These are phyloP conservation scores for Candida tallmaniae DNA, from an alignment of 805 yeast genomes.

Conservation along the genomic window DNA sequence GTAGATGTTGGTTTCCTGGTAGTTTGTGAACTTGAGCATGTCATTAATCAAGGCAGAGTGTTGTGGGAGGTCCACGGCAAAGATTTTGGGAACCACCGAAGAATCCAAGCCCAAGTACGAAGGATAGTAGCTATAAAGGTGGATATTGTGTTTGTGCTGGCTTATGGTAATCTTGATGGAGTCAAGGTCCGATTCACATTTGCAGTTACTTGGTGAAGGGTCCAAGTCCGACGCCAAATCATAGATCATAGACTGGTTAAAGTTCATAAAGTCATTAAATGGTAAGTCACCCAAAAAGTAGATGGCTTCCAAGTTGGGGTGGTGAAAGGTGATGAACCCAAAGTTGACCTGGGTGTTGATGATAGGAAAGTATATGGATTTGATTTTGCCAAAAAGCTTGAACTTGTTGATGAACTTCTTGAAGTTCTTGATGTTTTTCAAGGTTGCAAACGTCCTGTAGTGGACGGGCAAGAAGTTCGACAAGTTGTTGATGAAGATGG, in stretches of 20 bases:
- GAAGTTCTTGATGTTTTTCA: constrained; percentile 19
- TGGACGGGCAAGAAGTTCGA: constrained; percentile 49
- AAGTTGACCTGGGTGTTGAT: constrained; percentile 29
- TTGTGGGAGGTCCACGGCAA: constrained; percentile 1
- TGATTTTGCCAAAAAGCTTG: constrained; percentile 37
- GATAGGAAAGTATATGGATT: constrained; percentile 50
- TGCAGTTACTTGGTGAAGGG: constrained; percentile 13
- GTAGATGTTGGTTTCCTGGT: constrained; percentile 70
- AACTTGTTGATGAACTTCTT: constrained; percentile 41
- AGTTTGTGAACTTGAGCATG: constrained; percentile 24
- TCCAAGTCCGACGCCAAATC: constrained; percentile 4
- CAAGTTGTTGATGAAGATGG: constrained; percentile 39
- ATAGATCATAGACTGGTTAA: constrained; percentile 9
- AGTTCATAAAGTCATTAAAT: constrained; percentile 42
- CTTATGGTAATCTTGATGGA: constrained; percentile 24
- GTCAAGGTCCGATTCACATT: neutral
- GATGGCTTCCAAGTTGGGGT: constrained; percentile 47
- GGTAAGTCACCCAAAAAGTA: constrained; percentile 43
- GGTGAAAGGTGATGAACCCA: constrained; percentile 52
- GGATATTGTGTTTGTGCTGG: constrained; percentile 35
- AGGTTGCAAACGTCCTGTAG: constrained; percentile 28
- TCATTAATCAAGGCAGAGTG: constrained; percentile 10
- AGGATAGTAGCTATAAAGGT: constrained; percentile 14
- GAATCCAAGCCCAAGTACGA: constrained; percentile 4
- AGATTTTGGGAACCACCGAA: constrained; percentile 1